Conservation (phyloP, 148 eudicot species). For the Spergularia marina region DNA sequence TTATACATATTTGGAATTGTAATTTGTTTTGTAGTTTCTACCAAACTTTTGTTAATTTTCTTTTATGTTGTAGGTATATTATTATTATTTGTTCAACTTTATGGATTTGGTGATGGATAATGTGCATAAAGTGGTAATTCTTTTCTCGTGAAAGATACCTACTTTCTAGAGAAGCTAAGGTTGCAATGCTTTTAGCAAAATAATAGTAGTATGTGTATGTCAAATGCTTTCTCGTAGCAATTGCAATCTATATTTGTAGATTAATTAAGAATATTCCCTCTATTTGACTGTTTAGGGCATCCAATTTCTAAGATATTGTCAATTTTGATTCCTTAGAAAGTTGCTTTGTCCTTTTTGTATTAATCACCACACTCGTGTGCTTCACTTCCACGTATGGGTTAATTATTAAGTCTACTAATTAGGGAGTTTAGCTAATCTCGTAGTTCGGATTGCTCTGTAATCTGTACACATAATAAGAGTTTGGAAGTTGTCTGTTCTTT, state of each 20-base stretch:
- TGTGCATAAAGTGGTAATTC: constrained; percentile 1
- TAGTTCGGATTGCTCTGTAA: too few species aligned
- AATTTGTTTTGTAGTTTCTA: too few species aligned
- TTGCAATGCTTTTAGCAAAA: constrained; percentile 9
- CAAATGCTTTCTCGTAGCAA: not conserved
- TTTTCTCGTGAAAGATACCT: constrained; percentile 5
- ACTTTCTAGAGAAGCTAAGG: constrained; percentile 7
- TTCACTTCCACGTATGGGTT: constrained; percentile 17
- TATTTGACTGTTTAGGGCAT: constrained; percentile 31
- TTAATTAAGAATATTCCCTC: constrained; percentile 31
- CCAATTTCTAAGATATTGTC: constrained; percentile 28
- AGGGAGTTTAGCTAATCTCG: not conserved
- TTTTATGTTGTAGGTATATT: not conserved
- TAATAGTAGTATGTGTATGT: not conserved
- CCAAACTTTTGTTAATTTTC: not conserved
- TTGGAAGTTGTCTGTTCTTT: too few species aligned
- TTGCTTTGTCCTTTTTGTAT: constrained; percentile 30
- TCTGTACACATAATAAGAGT: too few species aligned
- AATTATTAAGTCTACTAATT: not conserved
- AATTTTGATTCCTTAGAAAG: constrained; percentile 37
- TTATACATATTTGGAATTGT: too few species aligned
- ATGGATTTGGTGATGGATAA: not conserved
- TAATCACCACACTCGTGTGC: constrained; percentile 34
- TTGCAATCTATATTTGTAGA: constrained; percentile 8
- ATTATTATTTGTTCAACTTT: not conserved